Conservation (phyloP, 371 early-diverging fungal species). For the Choanephora cucurbitarum region DNA sequence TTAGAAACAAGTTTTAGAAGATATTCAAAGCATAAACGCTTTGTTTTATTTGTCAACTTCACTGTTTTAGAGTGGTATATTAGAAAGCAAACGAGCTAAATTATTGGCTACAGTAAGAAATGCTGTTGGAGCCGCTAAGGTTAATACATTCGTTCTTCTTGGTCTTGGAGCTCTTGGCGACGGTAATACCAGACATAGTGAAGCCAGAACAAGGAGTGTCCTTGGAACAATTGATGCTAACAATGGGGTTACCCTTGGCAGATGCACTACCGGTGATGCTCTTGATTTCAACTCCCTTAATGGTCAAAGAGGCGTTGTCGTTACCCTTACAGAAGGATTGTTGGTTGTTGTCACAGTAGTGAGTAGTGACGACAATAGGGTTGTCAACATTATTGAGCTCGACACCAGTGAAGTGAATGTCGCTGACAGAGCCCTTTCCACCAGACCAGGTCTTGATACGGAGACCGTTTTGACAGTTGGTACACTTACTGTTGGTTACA, state of each 20-base stretch:
- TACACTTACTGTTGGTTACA: conserved; percentile 26
- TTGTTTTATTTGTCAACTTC: no score
- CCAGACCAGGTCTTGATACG: conserved; percentile 44
- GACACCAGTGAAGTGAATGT: conserved; percentile 22
- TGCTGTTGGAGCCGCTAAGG: conserved; percentile 19
- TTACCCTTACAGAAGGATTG: conserved; percentile 17
- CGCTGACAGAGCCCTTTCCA: conserved; percentile 25
- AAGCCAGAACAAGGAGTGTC: conserved; percentile 29
- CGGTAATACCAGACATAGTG: conserved; percentile 18
- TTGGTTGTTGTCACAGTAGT: conserved; percentile 29
- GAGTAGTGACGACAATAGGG: conserved; percentile 33
- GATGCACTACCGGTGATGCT: conserved; percentile 21
- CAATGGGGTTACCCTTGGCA: conserved; percentile 15
- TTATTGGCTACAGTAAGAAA: conserved; percentile 22
- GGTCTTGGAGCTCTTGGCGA: conserved; percentile 16
- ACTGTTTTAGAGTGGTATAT: no score
- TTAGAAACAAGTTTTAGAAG: no score
- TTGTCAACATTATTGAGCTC: conserved; percentile 25
- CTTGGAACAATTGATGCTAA: conserved; percentile 30
- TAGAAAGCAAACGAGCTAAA: no score
- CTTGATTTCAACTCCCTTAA: conserved; percentile 27
- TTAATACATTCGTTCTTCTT: conserved; percentile 27
- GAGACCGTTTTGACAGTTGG: conserved; percentile 41
- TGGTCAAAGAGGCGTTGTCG: conserved; percentile 23
- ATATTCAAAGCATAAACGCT: no score